Conservation (phyloP, 2,329 filamentous ascomycete species). For the Ascochyta pisi region DNA sequence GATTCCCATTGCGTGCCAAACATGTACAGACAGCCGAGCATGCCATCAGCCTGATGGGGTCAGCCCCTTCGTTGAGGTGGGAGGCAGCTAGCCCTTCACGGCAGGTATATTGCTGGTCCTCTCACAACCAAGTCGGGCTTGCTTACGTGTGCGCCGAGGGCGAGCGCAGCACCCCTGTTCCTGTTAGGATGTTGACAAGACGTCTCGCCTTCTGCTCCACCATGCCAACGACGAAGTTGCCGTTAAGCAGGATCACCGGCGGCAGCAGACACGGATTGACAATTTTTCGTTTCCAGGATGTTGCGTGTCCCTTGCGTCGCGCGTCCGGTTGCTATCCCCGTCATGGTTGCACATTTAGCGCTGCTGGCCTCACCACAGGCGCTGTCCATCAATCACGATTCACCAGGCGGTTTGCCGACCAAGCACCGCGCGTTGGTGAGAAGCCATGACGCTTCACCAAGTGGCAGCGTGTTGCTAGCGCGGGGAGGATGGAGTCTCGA, state of each 20-base stretch:
- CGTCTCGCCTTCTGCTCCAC: slow-evolving; percentile 21
- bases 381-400: slow-evolving; percentile 18
- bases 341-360: slow-evolving; percentile 45
- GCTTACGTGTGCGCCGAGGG: slow-evolving; percentile 15
- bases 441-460: slow-evolving; percentile 32
- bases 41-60: slow-evolving; percentile 19
- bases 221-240: slow-evolving; percentile 17
- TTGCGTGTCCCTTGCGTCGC: slow-evolving; percentile 38
- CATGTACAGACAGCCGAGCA: slow-evolving; percentile 18
- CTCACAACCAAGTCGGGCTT: slow-evolving; percentile 9
- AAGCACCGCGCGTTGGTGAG: slow-evolving; percentile 37
- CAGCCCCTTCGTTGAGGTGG: slow-evolving; percentile 15
- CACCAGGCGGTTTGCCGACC: slow-evolving; percentile 14
- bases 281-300: slow-evolving; percentile 29
- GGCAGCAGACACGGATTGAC: slow-evolving; percentile 31
- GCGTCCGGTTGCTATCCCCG: slow-evolving; percentile 28
- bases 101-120: slow-evolving; percentile 13
- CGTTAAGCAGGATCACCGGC: slow-evolving; percentile 33
- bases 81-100: slow-evolving; percentile 6
- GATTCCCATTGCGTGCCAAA: slow-evolving; percentile 15
- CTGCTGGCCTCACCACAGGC: slow-evolving; percentile 28
- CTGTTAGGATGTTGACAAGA: slow-evolving; percentile 19
- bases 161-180: slow-evolving; percentile 12
- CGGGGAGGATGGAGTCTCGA: slow-evolving; percentile 23
- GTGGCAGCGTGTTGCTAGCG: slow-evolving; percentile 21